Evolutionary conservation across 2,329 filamentous ascomycete genomes (phyloP), one percentile per base, ranked within the genome.

Genomic region (Sclerotinia spermophila): DNA sequence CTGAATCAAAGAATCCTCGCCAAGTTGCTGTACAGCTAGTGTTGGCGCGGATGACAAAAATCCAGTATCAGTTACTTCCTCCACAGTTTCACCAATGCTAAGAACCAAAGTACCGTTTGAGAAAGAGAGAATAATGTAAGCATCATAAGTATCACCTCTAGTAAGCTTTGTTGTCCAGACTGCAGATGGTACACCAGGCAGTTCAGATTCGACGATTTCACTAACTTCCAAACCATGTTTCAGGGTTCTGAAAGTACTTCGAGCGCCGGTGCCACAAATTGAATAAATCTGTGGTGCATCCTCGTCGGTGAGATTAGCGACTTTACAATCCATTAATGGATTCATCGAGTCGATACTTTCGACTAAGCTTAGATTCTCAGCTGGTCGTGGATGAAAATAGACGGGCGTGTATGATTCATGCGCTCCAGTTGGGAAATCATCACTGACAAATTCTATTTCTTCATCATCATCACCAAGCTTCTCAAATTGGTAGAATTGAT

Each of bases 241-340:
- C 69, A 98, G 86, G 61, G 91, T 97, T 75, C 95, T 89, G 83
- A 99, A 97, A 10, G 91, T 91, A 80, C 95, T 97, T 74, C 93
- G 87, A 59, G 94, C 93, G 15, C 95, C 93, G 71, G 92, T 92
- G 15, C 96, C 96, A 78, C 92, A 96, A 55, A 97, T 88, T 0
- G 94, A 91, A 81, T 97, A 99, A 35, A 99, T 97, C 79, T 99
- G 96, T 19, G 96, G 96, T 7, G 95, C 94, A 79, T 98, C 96
- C 74, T 98, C 96, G 60, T 93, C 90, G 0, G 92, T 93, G 42
- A 97, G 83, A 76, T 99, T 98, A 61, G 92, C 92, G 38, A 99
- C 89, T 80, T 97, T 95, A 82, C 93, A 95, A 78, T 95, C 94
- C 79, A 97, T 87, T 64, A 97, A 84, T 2, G 96, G 95, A 78